phyloP scores from a whole-genome alignment of 2,329 filamentous ascomycete genomes.

The Epichloe aotearoae region DNA sequence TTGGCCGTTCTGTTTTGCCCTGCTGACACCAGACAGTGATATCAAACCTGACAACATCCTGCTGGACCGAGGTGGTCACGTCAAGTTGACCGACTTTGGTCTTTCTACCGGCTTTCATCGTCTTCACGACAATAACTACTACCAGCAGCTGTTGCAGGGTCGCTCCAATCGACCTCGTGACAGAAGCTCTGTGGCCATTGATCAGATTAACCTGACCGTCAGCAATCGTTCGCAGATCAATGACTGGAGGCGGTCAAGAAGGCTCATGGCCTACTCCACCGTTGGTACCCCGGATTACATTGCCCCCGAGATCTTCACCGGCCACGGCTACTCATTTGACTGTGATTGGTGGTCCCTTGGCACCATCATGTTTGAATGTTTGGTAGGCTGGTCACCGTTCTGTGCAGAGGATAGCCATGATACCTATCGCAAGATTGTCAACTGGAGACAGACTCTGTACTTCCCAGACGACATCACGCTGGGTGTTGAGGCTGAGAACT shows the following conservation, averaged over 20 bases:
- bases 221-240: conserved; percentile 97
- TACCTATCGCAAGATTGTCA: conserved; percentile 98
- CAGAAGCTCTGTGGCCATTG: conserved; percentile 85
- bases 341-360: conserved; percentile 99
- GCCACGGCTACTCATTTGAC: conserved; percentile 88
- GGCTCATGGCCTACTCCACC: conserved; percentile 94
- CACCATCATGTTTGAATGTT: conserved; percentile 98
- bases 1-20: not conserved
- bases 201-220: conserved; percentile 96
- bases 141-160: conserved; percentile 86
- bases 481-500: conserved; percentile 75
- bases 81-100: conserved; percentile 97
- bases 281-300: conserved; percentile 98
- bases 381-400: conserved; percentile 98
- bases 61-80: conserved; percentile 86
- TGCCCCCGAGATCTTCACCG: conserved; percentile 94
- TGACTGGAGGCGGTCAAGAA: conserved; percentile 91
- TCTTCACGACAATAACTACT: conserved; percentile 95
- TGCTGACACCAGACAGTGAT: conserved; percentile 44
- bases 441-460: conserved; percentile 90
- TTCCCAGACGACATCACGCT: conserved; percentile 93
- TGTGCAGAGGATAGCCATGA: conserved; percentile 96
- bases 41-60: conserved; percentile 99
- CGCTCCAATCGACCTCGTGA: conserved; percentile 61
- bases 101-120: conserved; percentile 96